These are phyloP conservation scores for Epichloe baconii DNA, from an alignment of 2,329 filamentous ascomycete species.

Conservation along the genomic window DNA sequence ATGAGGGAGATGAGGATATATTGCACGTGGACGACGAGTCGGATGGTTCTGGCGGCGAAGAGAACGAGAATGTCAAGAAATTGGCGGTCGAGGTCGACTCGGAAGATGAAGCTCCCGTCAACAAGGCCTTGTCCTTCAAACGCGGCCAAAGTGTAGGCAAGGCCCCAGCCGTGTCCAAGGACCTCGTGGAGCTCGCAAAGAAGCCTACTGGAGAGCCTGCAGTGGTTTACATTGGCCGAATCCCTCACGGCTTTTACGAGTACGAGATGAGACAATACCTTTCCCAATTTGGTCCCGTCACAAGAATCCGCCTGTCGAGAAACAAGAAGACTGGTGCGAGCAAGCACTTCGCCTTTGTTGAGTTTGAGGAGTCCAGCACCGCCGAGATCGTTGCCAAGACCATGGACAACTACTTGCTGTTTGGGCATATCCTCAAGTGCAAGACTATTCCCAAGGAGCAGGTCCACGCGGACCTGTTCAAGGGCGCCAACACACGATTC, in stretches of 20 bases:
- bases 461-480: constrained; percentile 72
- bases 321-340: constrained; percentile 84
- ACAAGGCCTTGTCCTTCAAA: constrained; percentile 26
- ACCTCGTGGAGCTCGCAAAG: constrained; percentile 29
- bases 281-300: constrained; percentile 78
- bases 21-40: constrained; percentile 17
- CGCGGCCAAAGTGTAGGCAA: constrained; percentile 38
- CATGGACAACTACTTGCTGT: constrained; percentile 96
- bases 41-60: constrained; percentile 25
- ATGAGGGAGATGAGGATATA: constrained; percentile 17
- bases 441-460: constrained; percentile 64
- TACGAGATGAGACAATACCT: constrained; percentile 91
- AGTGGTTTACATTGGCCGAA: constrained; percentile 78
- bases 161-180: constrained; percentile 34
- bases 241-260: constrained; percentile 93
- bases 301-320: constrained; percentile 66
- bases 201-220: constrained; percentile 46
- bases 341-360: constrained; percentile 91
- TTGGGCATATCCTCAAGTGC: constrained; percentile 86
- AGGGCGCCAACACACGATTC: constrained; percentile 81
- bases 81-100: constrained; percentile 32
- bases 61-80: constrained; percentile 28
- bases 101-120: constrained; percentile 28
- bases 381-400: constrained; percentile 87
- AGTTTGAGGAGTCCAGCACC: constrained; percentile 66